Evolutionary conservation across 257 asterid genomes (phyloP), one percentile per base, ranked within the genome.

Genomic region (Avicennia marina): DNA sequence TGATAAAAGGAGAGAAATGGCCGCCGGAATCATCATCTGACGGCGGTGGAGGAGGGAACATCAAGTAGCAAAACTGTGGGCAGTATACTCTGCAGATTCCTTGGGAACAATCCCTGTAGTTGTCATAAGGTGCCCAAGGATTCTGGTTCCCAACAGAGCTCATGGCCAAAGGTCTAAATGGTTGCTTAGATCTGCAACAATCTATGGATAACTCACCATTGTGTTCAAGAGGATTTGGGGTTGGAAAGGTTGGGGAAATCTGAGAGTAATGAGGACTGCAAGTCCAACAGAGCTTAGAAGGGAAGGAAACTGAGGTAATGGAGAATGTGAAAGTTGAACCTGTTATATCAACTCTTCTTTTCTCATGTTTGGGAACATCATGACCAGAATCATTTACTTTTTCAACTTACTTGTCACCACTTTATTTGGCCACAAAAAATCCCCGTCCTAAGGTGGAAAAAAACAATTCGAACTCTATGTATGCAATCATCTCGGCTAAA

Each of bases 31-130:
- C 77, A 6, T 65, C 81, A 1, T 69, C 78, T 0, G 72, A 47
- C 5, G 78, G 85, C 2, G 95, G 94, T 1, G 95, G 95, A 12
- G 97, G 97, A 19, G 96, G 89, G 76, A 82, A 72, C 69, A 70
- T 62, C 39, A 85, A 42, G 80, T 81, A 73, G 78, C 98, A 90
- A 74, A 84, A 90, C 21, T 83, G 96, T 5, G 94, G 94, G 65
- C 98, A 90, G 58, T 85, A 84, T 12, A 71, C 66, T 83, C 86
- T 90, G 77, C 98, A 90, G 38, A 87, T 67, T 18, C 81, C 89
- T 45, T 62, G 75, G 32, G 98, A 81, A 54, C 98, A 90, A 39
- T 84, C 94, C 21, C 63, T 76, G 6, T 70, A 75, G 56, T 72
- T 65, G 11, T 74, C 79, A 71, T 78, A 79, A 11, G 96, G 82